Evolutionary conservation across 768 basidiomycete species (phyloP).

Genomic region (Omphalotus guepiniiformis): DNA sequence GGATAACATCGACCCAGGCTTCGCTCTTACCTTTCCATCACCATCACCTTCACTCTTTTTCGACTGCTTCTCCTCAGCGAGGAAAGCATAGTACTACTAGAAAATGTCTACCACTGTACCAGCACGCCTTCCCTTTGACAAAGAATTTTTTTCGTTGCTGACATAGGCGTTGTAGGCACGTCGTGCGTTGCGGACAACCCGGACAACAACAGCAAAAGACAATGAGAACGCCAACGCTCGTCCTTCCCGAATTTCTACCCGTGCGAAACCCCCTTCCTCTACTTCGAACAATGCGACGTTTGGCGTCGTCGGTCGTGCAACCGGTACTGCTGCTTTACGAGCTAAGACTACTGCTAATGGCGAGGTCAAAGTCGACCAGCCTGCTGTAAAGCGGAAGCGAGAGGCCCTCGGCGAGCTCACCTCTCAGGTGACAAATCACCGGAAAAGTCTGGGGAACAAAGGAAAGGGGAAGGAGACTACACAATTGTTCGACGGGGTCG

Average conservation of each 20-base stretch:
- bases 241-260: conserved; percentile 53
- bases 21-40: too few relatives aligned
- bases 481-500: conserved; percentile 45
- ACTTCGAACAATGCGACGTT: conserved; percentile 29
- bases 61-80: conserved; percentile 5
- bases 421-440: conserved; percentile 33
- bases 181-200: conserved; percentile 56
- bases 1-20: too few relatives aligned
- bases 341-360: conserved; percentile 32
- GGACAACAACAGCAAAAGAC: conserved; percentile 50
- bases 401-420: conserved; percentile 73
- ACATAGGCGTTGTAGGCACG: conserved; percentile 43
- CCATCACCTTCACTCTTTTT: background rate
- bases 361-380: conserved; percentile 43
- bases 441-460: conserved; percentile 34
- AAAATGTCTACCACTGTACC: conserved; percentile 6
- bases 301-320: conserved; percentile 24
- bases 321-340: conserved; percentile 33
- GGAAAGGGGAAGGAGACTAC: conserved; percentile 43
- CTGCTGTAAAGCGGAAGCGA: conserved; percentile 66
- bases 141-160: background rate
- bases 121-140: background rate
- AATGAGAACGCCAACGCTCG: conserved; percentile 70
- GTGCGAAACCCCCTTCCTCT: conserved; percentile 53
- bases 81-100: background rate